Conservation (phyloP, 228 moss, liverwort and hornwort species). For the Sphagnum fallax region DNA sequence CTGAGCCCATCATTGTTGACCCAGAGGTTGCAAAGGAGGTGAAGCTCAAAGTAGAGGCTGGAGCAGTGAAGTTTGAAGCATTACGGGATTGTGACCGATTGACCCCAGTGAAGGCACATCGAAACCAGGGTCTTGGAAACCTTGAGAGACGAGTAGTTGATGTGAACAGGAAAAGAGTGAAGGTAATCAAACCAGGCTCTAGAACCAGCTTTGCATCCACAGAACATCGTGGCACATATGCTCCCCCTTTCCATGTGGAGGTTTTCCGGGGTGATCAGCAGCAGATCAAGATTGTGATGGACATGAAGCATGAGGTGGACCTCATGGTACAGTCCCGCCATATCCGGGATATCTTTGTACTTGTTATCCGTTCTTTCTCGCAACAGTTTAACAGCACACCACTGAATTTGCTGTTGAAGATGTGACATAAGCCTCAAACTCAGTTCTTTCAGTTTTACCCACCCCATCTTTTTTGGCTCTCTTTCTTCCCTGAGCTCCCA, state of each 20-base stretch:
- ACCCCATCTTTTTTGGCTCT: no score
- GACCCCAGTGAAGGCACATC: constrained; percentile 60
- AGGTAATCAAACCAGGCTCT: constrained; percentile 79
- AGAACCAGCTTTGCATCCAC: constrained; percentile 78
- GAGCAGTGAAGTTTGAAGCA: constrained; percentile 81
- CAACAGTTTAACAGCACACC: constrained; percentile 86
- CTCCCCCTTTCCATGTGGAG: constrained; percentile 80
- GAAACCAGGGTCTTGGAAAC: constrained; percentile 63
- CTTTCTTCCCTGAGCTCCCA: no score
- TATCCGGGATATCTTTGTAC: constrained; percentile 61
- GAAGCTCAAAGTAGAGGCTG: constrained; percentile 66
- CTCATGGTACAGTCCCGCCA: constrained; percentile 88
- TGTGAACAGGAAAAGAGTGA: constrained; percentile 86
- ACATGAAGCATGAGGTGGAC: constrained; percentile 78
- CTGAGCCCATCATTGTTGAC: constrained; percentile 73
- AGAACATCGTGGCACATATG: constrained; percentile 78
- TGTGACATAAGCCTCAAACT: constrained; percentile 20
- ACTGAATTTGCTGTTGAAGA: constrained; percentile 84
- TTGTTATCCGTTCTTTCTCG: constrained; percentile 78
- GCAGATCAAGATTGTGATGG: constrained; percentile 78
- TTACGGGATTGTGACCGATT: constrained; percentile 78
- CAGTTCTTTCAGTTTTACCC: no score
- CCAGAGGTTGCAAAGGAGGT: constrained; percentile 85
- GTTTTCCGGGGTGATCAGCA: constrained; percentile 89
- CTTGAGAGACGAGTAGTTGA: constrained; percentile 80